Conservation (phyloP, 1,284 basidiomycete species). For the Moniliella sp. region DNA sequence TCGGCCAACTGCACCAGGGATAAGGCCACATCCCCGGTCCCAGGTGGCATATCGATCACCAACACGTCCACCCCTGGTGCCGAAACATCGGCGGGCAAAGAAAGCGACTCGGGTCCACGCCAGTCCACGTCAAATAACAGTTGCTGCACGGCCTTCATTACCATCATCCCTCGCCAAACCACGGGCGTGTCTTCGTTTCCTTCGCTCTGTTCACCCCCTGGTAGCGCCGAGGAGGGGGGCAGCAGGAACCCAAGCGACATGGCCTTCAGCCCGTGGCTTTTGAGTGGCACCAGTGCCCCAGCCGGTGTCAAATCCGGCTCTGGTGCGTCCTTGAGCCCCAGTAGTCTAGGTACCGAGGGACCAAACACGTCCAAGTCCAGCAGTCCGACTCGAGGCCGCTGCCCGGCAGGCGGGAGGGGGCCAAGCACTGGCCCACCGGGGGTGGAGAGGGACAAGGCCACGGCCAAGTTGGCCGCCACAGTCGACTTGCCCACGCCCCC, state of each 20-base stretch:
- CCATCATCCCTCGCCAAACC: slow-evolving; percentile 94
- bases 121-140: slow-evolving; percentile 91
- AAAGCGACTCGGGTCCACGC: too few species aligned
- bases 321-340: slow-evolving; percentile 61
- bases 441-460: slow-evolving; percentile 45
- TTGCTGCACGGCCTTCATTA: slow-evolving; percentile 92
- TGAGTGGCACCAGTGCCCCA: slow-evolving; percentile 53
- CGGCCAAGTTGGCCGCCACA: slow-evolving; percentile 62
- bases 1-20: slow-evolving; percentile 69
- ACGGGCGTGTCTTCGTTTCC: slow-evolving; percentile 48
- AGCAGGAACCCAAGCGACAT: slow-evolving; percentile 83
- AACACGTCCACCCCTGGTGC: slow-evolving; percentile 64
- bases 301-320: slow-evolving; percentile 55
- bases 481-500: slow-evolving; percentile 95
- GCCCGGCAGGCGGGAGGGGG: too few species aligned
- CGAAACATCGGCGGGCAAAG: too few species aligned
- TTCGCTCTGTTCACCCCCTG: slow-evolving; percentile 1
- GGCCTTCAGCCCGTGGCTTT: slow-evolving; percentile 70
- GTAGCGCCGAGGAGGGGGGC: slow-evolving; percentile 18
- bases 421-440: too few species aligned
- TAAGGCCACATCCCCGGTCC: slow-evolving; percentile 83
- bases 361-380: slow-evolving; percentile 91
- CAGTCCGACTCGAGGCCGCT: too few species aligned
- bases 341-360: slow-evolving; percentile 77
- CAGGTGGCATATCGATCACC: slow-evolving; percentile 89